Base-by-base conservation (phyloP, 2,329 filamentous ascomycete species). In the Diplodia corticola region DNA sequence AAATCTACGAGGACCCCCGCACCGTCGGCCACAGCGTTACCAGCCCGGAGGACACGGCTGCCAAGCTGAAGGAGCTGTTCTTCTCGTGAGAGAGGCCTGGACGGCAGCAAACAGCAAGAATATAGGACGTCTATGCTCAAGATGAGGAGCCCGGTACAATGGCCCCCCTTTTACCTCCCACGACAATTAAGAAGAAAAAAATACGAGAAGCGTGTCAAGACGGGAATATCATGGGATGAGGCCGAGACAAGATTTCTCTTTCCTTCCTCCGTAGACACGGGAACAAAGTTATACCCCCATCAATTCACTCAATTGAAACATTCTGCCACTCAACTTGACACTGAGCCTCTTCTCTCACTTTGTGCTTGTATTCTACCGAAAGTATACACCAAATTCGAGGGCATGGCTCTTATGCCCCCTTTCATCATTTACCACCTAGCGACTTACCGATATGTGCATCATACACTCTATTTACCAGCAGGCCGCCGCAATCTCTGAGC, bases 21-120 rank as follows among this genome's bases (percentile, higher is more conserved):
- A 96, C 91, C 40, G 88, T 90, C 68, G 95, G 95, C 1, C 95
- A 99, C 80, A 84, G 89, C 28, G 95, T 98, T 70, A 87, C 84
- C 71, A 86, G 85, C 49, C 94, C 94, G 6, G 89, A 93, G 66
- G 92, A 98, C 74, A 97, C 93, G 53, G 88, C 91, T 73, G 85
- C 81, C 72, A 84, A 92, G 78, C 75, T 99, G 73, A 94, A 89
- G 84, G 88, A 95, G 83, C 72, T 95, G 61, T 97, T 98, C 75
- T 65, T 65, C 54, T 61, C 40, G 44, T 49, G 13, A 30, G n/a
- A 17, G 2, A 10, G 6, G 13, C 5, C 5, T 13, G 33, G 7
- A 28, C 15, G 12, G 20, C 46, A 49, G n/a, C 20, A 13, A 26
- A 2, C 5, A 49, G 9, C 20, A 24, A 5, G 20, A 20, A 22